These are phyloP conservation scores for Oryza australiensis DNA, from an alignment of 176 grass and related monocot genomes.

Conservation along the genomic window DNA sequence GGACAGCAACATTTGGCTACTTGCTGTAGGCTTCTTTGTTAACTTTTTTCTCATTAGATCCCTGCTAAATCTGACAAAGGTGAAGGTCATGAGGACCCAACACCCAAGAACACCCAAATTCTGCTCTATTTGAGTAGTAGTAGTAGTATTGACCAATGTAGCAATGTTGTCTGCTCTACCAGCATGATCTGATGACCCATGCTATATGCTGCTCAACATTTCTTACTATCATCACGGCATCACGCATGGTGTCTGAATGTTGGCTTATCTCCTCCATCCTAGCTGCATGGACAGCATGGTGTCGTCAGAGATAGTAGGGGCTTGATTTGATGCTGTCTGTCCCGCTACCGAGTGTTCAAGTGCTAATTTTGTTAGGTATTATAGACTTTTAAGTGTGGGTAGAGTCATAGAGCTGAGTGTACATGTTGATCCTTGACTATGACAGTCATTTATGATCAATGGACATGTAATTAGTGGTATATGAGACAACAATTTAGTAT, in stretches of 20 bases:
- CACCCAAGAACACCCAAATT: background rate
- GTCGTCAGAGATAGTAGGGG: background rate
- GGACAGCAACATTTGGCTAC: slow-evolving; percentile 38
- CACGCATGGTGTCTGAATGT: slow-evolving; percentile 13
- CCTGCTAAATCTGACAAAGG: slow-evolving; percentile 28
- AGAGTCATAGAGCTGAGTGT: background rate
- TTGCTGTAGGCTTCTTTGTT: background rate
- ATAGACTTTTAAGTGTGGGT: background rate
- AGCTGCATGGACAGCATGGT: background rate
- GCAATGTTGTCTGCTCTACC: slow-evolving; percentile 21
- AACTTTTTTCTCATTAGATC: background rate
- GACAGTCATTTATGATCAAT: background rate
- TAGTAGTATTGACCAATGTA: slow-evolving; percentile 13
- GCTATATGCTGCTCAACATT: slow-evolving; percentile 3
- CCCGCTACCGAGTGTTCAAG: background rate
- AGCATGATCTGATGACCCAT: slow-evolving; percentile 25
- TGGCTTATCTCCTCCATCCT: background rate
- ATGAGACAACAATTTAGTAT: background rate
- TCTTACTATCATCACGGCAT: slow-evolving; percentile 5
- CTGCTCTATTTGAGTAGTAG: too few relatives aligned
- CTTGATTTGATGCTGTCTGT: slow-evolving; percentile 4
- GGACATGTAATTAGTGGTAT: background rate
- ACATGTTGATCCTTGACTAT: background rate
- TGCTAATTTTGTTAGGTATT: background rate
- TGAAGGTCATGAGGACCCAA: background rate